phyloP scores from a whole-genome alignment of 495 filamentous ascomycete genomes.

The Saxispiralis lemnorum region DNA sequence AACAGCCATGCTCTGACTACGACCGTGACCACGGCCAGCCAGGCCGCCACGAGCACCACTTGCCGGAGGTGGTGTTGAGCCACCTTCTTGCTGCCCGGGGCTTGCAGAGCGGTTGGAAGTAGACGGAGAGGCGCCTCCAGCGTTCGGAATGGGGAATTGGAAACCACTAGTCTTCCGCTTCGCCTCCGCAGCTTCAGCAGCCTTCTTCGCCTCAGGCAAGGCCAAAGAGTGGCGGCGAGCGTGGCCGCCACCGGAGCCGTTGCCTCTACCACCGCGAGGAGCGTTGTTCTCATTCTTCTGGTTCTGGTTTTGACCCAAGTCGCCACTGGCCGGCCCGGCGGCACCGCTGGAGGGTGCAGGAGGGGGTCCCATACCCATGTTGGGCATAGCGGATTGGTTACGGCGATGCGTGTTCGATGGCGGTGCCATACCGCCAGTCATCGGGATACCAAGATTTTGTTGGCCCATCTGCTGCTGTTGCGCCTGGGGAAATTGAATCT shows the following conservation, averaged over 20 bases:
- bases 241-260: conserved; percentile 55
- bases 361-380: conserved; percentile 63
- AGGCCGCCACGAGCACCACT: conserved; percentile 30
- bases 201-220: conserved; percentile 90
- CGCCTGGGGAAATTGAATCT: conserved; percentile 70
- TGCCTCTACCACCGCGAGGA: conserved; percentile 56
- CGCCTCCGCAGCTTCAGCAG: conserved; percentile 88
- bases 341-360: conserved; percentile 93
- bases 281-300: conserved; percentile 44
- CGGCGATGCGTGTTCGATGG: conserved; percentile 78
- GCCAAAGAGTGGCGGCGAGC: conserved; percentile 89
- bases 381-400: conserved; percentile 92
- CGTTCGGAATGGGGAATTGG: conserved; percentile 77
- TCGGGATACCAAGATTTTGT: conserved; percentile 46
- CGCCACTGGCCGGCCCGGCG: conserved; percentile 63
- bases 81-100: conserved; percentile 13
- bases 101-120: conserved; percentile 30
- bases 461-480: conserved; percentile 53
- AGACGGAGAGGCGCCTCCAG: conserved; percentile 33
- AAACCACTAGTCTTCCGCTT: conserved; percentile 86
- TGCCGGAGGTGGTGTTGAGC: conserved; percentile 17
- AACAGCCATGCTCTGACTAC: conserved; percentile 55
- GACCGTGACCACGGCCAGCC: conserved; percentile 37
- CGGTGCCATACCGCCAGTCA: conserved; percentile 48
- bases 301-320: conserved; percentile 39